Conservation (phyloP, 805 yeast species). For the Lipomyces oligophaga region DNA sequence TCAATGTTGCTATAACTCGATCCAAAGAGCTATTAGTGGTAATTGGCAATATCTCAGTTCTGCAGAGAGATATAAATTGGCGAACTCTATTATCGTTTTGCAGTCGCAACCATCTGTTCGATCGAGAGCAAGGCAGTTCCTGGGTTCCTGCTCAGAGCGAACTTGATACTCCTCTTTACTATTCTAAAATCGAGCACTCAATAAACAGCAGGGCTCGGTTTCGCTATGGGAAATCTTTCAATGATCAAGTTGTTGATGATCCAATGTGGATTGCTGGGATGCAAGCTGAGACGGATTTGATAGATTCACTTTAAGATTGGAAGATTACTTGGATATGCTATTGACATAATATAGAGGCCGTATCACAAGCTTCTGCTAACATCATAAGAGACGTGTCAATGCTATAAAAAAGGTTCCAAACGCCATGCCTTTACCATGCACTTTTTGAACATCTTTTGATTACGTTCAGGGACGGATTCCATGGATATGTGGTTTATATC, state of each 20-base stretch:
- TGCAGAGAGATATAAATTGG: constrained; percentile 26
- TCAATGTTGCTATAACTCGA: constrained; percentile 48
- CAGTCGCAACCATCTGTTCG: constrained; percentile 20
- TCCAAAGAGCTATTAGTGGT: constrained; percentile 44
- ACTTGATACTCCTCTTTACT: constrained; percentile 15
- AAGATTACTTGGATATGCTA: neutral
- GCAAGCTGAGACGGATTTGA: constrained; percentile 16
- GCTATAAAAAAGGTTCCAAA: too few species aligned
- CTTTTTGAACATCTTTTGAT: too few species aligned
- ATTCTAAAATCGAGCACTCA: constrained; percentile 17
- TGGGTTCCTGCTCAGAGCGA: constrained; percentile 24
- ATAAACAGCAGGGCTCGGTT: constrained; percentile 2
- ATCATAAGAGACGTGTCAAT: too few species aligned
- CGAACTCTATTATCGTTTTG: constrained; percentile 20
- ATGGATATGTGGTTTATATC: too few species aligned
- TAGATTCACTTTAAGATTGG: neutral
- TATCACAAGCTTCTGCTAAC: too few species aligned
- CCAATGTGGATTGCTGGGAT: constrained; percentile 28
- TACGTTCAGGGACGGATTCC: too few species aligned
- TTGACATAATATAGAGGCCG: too few species aligned
- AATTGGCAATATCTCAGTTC: constrained; percentile 42
- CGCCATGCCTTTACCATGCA: too few species aligned
- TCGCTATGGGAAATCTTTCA: neutral
- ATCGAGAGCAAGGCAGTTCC: neutral
- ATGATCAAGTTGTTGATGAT: constrained; percentile 12